Evolutionary conservation across 139 green algal genomes (phyloP).

Genomic region (Tetradesmus obliquus): DNA sequence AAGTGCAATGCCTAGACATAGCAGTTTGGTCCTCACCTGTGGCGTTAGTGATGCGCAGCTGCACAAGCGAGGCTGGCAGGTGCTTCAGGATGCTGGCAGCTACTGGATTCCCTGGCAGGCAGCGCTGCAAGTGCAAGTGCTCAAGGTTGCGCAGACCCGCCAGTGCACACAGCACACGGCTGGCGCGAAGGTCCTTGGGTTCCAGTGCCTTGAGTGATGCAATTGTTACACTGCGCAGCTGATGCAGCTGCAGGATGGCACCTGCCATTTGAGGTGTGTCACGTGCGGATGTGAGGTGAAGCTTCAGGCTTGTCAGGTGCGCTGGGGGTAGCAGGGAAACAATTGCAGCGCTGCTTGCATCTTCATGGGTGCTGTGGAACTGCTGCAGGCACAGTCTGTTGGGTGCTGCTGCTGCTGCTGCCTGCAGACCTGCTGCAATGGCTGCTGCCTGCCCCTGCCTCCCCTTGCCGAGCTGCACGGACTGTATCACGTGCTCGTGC

Average conservation of each 20-base stretch:
- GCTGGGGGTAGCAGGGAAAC: background rate
- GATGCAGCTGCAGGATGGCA: background rate
- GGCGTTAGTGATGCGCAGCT: background rate
- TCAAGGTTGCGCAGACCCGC: background rate
- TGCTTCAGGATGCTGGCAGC: background rate
- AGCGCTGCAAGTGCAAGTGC: background rate
- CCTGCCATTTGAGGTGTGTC: background rate
- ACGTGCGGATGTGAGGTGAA: background rate
- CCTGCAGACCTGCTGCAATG: background rate
- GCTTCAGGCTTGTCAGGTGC: background rate
- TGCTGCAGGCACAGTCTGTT: conserved; percentile 6
- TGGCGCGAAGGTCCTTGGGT: background rate
- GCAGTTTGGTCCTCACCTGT: background rate
- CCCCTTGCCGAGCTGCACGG: background rate
- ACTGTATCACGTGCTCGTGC: background rate
- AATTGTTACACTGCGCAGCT: background rate
- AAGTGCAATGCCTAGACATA: too few relatives aligned
- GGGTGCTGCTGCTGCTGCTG: background rate
- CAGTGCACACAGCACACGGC: background rate
- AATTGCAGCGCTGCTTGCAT: background rate
- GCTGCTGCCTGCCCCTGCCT: background rate
- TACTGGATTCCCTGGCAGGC: background rate
- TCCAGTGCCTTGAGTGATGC: background rate
- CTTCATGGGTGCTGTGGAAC: background rate
- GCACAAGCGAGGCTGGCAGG: background rate